phyloP scores from a whole-genome alignment of 208 protist species.

The Trypanosoma vivax region DNA sequence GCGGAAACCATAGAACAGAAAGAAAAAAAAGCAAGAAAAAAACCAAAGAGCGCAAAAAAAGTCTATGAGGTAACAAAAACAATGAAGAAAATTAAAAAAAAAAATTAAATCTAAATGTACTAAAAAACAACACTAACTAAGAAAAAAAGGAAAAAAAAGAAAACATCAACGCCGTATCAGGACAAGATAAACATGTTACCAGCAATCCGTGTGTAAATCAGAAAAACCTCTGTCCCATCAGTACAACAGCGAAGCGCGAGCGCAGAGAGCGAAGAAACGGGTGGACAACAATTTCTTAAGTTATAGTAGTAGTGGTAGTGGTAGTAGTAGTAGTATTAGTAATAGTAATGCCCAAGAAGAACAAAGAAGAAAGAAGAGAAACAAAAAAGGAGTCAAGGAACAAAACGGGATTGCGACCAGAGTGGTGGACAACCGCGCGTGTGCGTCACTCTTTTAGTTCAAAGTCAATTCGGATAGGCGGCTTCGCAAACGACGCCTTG shows the following conservation, averaged over 20 bases:
- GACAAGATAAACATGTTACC: too few species aligned
- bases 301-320: conserved; percentile 5
- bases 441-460: too few species aligned
- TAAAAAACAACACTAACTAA: conserved; percentile 3
- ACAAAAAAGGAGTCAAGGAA: too few species aligned
- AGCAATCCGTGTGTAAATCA: too few species aligned
- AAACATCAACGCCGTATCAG: neutral
- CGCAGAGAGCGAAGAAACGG: neutral
- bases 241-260: too few species aligned
- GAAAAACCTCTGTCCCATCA: too few species aligned
- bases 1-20: conserved; percentile 1
- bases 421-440: too few species aligned
- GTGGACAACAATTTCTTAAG: neutral
- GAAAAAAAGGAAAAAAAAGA: conserved; percentile 12
- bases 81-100: neutral
- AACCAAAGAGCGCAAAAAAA: neutral
- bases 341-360: too few species aligned
- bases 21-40: neutral
- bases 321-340: conserved; percentile 10
- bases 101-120: conserved; percentile 1
- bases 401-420: too few species aligned
- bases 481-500: too few species aligned
- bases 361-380: too few species aligned
- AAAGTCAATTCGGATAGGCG: too few species aligned
- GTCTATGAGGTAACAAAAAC: conserved; percentile 4